phyloP scores from a whole-genome alignment of 2,329 filamentous ascomycete genomes.

The Erysiphe pisi region DNA sequence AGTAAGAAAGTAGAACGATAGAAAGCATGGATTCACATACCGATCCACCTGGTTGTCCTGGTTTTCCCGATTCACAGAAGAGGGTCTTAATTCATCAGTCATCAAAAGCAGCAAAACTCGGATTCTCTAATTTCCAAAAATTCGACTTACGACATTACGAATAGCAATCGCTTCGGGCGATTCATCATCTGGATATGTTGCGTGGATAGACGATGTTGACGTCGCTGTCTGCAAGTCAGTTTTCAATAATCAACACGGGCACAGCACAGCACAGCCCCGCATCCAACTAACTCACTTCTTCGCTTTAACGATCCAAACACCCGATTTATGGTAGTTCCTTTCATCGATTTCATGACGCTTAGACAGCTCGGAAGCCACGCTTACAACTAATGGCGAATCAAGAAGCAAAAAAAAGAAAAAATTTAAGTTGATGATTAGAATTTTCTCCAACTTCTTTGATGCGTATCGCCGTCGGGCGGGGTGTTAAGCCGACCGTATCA shows the following conservation, averaged over 20 bases:
- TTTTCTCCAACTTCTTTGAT: no score
- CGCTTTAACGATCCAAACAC: slow-evolving; percentile 36
- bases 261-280: background rate
- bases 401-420: no score
- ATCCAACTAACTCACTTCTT: slow-evolving; percentile 32
- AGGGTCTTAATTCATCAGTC: slow-evolving; percentile 46
- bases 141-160: slow-evolving; percentile 52
- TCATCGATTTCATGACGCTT: slow-evolving; percentile 36
- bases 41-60: slow-evolving; percentile 40
- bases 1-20: slow-evolving; percentile 28
- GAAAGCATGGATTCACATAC: slow-evolving; percentile 38
- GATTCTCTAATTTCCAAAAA: background rate
- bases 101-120: background rate
- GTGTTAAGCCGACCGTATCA: no score
- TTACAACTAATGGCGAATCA: no score
- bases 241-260: background rate
- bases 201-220: slow-evolving; percentile 30
- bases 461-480: no score
- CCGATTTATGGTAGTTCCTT: slow-evolving; percentile 36
- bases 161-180: slow-evolving; percentile 57
- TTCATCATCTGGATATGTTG: slow-evolving; percentile 40
- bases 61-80: slow-evolving; percentile 67
- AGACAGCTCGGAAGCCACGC: no score
- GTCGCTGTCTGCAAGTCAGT: background rate
- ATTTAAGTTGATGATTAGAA: no score